Conservation (phyloP, 169 alveolate species). For the Cryptosporidium muris region DNA sequence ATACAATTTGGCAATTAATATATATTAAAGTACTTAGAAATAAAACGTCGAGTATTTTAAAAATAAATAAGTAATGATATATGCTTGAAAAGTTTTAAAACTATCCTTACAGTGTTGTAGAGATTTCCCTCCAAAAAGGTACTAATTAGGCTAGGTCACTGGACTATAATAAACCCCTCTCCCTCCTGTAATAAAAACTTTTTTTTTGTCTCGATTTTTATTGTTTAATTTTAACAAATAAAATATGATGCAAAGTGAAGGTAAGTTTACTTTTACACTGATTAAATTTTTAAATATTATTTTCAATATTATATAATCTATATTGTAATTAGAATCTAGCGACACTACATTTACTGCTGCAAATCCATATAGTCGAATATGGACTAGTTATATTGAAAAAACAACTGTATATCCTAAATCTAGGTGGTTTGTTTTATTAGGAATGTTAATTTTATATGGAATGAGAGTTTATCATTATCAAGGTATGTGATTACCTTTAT, state of each 20-base stretch:
- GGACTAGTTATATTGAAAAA: conserved; percentile 70
- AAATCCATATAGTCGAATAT: conserved; percentile 49
- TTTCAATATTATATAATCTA: neutral
- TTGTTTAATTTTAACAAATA: neutral
- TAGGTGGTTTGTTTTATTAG: conserved; percentile 75
- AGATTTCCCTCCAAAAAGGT: too few species aligned
- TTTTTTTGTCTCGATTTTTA: neutral
- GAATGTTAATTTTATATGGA: conserved; percentile 66
- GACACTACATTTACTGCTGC: conserved; percentile 38
- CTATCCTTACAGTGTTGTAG: too few species aligned
- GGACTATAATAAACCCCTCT: too few species aligned
- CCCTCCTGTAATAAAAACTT: too few species aligned
- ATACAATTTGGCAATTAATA: too few species aligned
- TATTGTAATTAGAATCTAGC: conserved; percentile 7
- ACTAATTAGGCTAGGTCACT: too few species aligned
- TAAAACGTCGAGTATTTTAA: too few species aligned
- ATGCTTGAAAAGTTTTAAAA: too few species aligned
- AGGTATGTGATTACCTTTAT: conserved; percentile 27
- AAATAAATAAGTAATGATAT: too few species aligned
- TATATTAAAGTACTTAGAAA: too few species aligned
- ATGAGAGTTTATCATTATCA: conserved; percentile 74
- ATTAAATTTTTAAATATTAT: neutral
- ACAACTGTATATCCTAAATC: conserved; percentile 78
- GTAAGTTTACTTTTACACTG: conserved; percentile 9
- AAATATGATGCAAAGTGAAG: conserved; percentile 69